Evolutionary conservation across 2,329 filamentous ascomycete species (phyloP), one percentile per base, ranked within the genome.

Genomic region (Clonostachys byssicola): DNA sequence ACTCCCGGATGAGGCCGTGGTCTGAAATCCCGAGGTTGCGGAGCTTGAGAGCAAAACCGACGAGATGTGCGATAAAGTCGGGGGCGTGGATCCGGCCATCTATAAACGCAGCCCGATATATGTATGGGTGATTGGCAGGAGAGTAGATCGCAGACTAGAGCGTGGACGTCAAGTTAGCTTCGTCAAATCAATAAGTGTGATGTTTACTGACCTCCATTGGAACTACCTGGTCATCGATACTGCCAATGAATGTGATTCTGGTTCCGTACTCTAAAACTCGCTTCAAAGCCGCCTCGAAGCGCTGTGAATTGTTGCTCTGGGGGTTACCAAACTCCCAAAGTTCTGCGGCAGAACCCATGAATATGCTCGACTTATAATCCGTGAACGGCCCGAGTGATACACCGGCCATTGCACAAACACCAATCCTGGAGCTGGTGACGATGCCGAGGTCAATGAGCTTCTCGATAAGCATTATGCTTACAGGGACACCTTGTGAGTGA

Each of bases 201-300:
- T 9, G 9, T 18, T 13, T 41, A 58, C 71, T 60, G 65, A 88
- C 86, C 75, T 96, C 92, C 61, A 99, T 74, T 5, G 92, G 92
- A 13, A 99, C 92, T 3, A 99, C 75, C 65, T 99, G 94, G 65
- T 99, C 94, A 63, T 99, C 94, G 45, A 99, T 95, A 65, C 92
- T 96, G 46, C 92, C 92, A 49, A 95, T 78, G 62, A 92, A 96
- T 1, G 91, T 88, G 43, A 97, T 81, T 39, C 89, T 82, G 13
- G 89, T 89, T 12, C 92, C 91, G 57, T 89, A 86, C 14, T 85
- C 78, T 7, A 99, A 72, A 2, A 87, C 86, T 10, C 80, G 80
- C 58, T 87, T 83, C 4, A 97, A 70, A 0, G 91, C 83, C 30
- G 83, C 74, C 56, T 89, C 83, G 55, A 96, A 95, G 54, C 88